Evolutionary conservation across 768 basidiomycete genomes (phyloP).

Genomic region (Mycena sanguinolenta): DNA sequence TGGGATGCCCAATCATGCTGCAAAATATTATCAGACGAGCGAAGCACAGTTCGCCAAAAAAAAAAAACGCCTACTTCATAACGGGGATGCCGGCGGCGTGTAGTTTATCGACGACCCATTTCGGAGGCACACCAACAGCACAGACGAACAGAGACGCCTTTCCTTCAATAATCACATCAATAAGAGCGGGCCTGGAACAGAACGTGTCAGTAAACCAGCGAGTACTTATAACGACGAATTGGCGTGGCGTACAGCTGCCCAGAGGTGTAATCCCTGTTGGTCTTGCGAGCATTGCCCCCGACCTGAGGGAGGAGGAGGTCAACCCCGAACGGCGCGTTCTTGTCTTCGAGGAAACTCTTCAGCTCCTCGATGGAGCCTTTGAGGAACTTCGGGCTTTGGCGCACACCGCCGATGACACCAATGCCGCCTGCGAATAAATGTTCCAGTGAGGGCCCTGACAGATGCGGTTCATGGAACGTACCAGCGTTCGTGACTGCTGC

Average conservation of each 20-base stretch:
- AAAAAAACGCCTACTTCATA: conserved; percentile 93
- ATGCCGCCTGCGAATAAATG: conserved; percentile 80
- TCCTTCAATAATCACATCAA: conserved; percentile 82
- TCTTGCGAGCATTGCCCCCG: conserved; percentile 86
- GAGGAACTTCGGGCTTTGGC: conserved; percentile 80
- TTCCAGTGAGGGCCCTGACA: not conserved
- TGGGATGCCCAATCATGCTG: conserved; percentile 90
- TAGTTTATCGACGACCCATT: conserved; percentile 83
- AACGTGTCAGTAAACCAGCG: not conserved
- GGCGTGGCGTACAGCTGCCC: conserved; percentile 66
- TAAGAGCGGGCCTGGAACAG: conserved; percentile 63
- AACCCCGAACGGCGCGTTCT: conserved; percentile 83
- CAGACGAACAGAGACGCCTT: conserved; percentile 86
- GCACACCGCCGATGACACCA: conserved; percentile 89
- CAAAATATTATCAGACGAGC: conserved; percentile 14
- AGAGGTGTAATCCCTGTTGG: conserved; percentile 86
- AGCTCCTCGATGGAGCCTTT: conserved; percentile 77
- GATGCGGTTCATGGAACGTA: conserved; percentile 33
- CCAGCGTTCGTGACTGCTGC: conserved; percentile 94
- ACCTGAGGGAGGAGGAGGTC: conserved; percentile 88
- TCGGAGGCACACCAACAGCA: conserved; percentile 88
- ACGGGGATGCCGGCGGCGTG: conserved; percentile 84
- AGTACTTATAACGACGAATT: too few relatives aligned
- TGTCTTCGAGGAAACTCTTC: conserved; percentile 80
- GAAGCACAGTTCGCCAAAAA: conserved; percentile 26